phyloP scores from a whole-genome alignment of 73 alveolate species.

The Uronychia setigera region DNA sequence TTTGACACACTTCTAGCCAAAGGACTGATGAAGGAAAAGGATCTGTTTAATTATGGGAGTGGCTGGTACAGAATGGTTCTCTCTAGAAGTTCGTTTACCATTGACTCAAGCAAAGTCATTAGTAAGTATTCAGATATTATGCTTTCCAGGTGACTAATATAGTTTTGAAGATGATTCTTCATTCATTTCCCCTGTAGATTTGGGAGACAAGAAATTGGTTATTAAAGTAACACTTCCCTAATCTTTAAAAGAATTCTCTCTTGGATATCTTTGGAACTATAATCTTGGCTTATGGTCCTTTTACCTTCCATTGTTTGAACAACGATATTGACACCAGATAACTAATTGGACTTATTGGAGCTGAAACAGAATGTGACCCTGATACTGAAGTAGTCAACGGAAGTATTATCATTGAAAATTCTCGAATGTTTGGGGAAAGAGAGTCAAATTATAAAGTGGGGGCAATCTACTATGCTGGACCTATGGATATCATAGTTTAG shows the following conservation, averaged over 20 bases:
- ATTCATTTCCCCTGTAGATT: neutral
- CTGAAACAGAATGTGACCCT: constrained; percentile 5
- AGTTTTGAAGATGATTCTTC: neutral
- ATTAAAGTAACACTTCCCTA: too few species aligned
- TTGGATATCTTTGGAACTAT: neutral
- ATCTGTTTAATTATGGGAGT: neutral
- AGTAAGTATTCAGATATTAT: too few species aligned
- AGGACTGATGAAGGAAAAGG: neutral
- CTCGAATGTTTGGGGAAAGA: constrained; percentile 6
- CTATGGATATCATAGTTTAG: constrained; percentile 11
- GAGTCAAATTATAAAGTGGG: constrained; percentile 5
- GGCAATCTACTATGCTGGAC: constrained; percentile 23
- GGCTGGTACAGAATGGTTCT: neutral
- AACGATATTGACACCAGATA: constrained; percentile 5
- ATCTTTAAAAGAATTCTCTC: too few species aligned
- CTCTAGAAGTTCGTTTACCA: neutral
- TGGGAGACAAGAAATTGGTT: neutral
- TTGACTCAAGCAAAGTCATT: neutral
- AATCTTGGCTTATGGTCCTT: neutral
- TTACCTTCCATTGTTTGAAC: neutral
- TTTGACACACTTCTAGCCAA: neutral
- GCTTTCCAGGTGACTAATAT: too few species aligned
- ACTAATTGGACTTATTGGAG: constrained; percentile 13
- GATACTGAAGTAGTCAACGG: constrained; percentile 11
- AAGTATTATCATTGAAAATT: constrained; percentile 14